Evolutionary conservation across 768 basidiomycete species (phyloP).

Genomic region (Rubroboletus pulcherrimus): DNA sequence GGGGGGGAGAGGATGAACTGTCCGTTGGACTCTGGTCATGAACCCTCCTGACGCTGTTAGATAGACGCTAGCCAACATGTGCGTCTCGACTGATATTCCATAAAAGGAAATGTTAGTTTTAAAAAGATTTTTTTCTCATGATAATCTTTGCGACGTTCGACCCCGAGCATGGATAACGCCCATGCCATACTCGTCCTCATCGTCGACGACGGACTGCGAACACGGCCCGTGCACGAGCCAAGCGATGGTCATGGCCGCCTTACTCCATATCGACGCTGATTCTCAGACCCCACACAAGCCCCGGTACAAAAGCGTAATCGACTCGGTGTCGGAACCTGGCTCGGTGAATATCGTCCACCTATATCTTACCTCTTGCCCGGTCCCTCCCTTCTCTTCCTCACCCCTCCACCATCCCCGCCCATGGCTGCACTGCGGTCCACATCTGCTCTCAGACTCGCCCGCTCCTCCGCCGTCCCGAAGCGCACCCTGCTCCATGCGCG

Average conservation of each 20-base stretch:
- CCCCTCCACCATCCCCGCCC: constrained; percentile 15
- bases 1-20: background rate
- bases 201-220: background rate
- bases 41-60: background rate
- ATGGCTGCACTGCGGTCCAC: constrained; percentile 31
- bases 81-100: constrained; percentile 13
- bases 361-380: constrained; percentile 21
- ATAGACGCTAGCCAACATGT: constrained; percentile 15
- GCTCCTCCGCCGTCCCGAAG: constrained; percentile 15
- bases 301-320: constrained; percentile 29
- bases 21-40: background rate
- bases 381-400: constrained; percentile 14
- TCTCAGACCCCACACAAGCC: constrained; percentile 14
- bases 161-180: constrained; percentile 24
- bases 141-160: constrained; percentile 1
- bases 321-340: constrained; percentile 38
- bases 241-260: background rate
- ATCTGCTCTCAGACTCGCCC: constrained; percentile 22
- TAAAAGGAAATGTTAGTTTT: constrained; percentile 10
- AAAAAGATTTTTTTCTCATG: constrained; percentile 7
- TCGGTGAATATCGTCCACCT: constrained; percentile 34
- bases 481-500: constrained; percentile 25
- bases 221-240: background rate
- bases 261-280: constrained; percentile 5
- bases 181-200: background rate